Evolutionary conservation across 225 moss, liverwort and hornwort genomes (phyloP).

Genomic region (Anthoceros angustus): DNA sequence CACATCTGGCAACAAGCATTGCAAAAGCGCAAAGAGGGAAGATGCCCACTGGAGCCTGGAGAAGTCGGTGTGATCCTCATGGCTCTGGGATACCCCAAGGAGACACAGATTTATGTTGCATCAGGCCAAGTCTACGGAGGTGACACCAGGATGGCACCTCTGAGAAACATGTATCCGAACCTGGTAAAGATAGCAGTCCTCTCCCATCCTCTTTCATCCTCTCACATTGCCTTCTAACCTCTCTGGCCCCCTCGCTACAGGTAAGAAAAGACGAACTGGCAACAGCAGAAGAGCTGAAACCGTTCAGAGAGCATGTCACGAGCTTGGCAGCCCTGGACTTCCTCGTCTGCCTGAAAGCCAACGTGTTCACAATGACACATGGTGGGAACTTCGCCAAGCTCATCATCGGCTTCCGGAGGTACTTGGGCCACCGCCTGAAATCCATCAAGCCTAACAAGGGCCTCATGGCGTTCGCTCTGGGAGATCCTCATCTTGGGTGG

Average conservation of each 20-base stretch:
- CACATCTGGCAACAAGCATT: slow-evolving; percentile 6
- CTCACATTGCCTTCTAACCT: not conserved
- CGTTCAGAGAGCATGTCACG: slow-evolving; percentile 32
- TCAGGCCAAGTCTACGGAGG: slow-evolving; percentile 33
- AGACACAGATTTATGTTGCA: slow-evolving; percentile 39
- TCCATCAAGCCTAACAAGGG: slow-evolving; percentile 17
- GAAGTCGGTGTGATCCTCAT: slow-evolving; percentile 37
- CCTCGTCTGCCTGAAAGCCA: slow-evolving; percentile 29
- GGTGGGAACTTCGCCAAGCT: slow-evolving; percentile 52
- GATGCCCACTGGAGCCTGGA: slow-evolving; percentile 36
- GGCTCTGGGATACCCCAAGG: slow-evolving; percentile 29
- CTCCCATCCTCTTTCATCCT: not conserved
- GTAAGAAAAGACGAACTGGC: slow-evolving; percentile 31
- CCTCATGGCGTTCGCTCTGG: slow-evolving; percentile 26
- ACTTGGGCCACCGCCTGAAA: slow-evolving; percentile 6
- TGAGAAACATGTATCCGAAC: slow-evolving; percentile 35
- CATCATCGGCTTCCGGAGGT: slow-evolving; percentile 24
- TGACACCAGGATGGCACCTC: slow-evolving; percentile 19
- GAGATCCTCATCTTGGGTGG: slow-evolving; percentile 35
- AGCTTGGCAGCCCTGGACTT: slow-evolving; percentile 35
- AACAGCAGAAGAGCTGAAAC: slow-evolving; percentile 1
- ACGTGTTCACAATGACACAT: slow-evolving; percentile 48
- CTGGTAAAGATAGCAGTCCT: slow-evolving; percentile 20
- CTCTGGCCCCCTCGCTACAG: not conserved
- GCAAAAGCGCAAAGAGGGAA: slow-evolving; percentile 46